These are phyloP conservation scores for Malassezia caprae DNA, from an alignment of 1,284 basidiomycete genomes.

Conservation along the genomic window DNA sequence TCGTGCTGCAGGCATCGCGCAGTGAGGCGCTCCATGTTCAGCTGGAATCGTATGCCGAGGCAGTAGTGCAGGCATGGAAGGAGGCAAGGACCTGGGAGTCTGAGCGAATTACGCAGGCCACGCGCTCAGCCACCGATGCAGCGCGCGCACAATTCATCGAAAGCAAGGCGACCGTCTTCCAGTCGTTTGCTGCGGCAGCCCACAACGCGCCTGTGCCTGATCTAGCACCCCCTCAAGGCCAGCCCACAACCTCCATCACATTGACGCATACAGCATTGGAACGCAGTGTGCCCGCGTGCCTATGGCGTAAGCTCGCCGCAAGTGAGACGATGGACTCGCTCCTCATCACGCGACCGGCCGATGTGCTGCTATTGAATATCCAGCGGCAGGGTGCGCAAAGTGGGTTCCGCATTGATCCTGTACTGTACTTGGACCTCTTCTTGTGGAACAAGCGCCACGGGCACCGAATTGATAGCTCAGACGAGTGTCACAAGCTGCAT, in stretches of 20 bases:
- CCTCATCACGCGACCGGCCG: slow-evolving; percentile 12
- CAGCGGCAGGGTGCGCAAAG: neutral
- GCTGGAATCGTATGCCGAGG: slow-evolving; percentile 5
- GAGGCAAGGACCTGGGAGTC: neutral
- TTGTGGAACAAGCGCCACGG: slow-evolving; percentile 8
- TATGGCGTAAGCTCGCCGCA: slow-evolving; percentile 2
- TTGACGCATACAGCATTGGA: slow-evolving; percentile 8
- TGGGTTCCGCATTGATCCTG: slow-evolving; percentile 8
- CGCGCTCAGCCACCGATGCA: slow-evolving; percentile 1
- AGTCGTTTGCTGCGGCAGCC: slow-evolving; percentile 5
- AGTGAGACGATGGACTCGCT: slow-evolving; percentile 6
- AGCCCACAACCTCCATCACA: slow-evolving; percentile 8
- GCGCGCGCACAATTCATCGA: neutral
- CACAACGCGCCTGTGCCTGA: neutral
- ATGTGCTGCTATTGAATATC: slow-evolving; percentile 7
- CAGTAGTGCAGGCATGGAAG: slow-evolving; percentile 7
- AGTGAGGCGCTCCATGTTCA: neutral
- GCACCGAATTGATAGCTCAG: slow-evolving; percentile 1
- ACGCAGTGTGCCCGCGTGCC: neutral
- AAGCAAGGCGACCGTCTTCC: neutral
- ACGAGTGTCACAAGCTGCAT: slow-evolving; percentile 1
- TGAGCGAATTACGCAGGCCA: neutral
- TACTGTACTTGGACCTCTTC: slow-evolving; percentile 7
- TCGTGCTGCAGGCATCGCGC: slow-evolving; percentile 1
- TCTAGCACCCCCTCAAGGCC: neutral